Evolutionary conservation across 352 stramenopile species (phyloP), one percentile per base, ranked within the genome.

Genomic region (Elongisporangium anandrum): DNA sequence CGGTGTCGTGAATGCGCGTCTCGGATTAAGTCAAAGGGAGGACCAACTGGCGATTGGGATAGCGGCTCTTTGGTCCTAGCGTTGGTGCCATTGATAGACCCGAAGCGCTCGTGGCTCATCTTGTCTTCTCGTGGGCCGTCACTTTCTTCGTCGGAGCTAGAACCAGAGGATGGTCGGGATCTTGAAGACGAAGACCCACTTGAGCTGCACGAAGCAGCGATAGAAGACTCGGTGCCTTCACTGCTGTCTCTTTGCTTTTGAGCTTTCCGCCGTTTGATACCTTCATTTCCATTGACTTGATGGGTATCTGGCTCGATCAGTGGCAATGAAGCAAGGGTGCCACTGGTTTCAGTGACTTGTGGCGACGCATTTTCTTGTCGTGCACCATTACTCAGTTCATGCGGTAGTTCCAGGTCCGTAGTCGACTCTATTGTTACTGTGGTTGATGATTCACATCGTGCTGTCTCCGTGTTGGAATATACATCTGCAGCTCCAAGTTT

Each of bases 131-230:
- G 9, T 41, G 29, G 13, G 29, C 9, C 9, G 29, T 13, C 29
- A 15, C 29, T 41, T 15, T 41, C 29, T 41, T 8, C 29, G 29
- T 15, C 13, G 29, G 29, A 41, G 13, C 29, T 41, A 41, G 64
- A 64, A 8, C 47, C 50, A n/a, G 61, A 70, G 34, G 41, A 70
- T 12, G 53, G 66, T 21, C 53, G 61, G 0, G 60, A 73, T 6
- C 52, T 68, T 2, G 64, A 73, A 19, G 29, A 57, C 4, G 49
- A 57, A 17, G 53, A 57, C 10, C 9, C 15, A 10, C 45, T 58
- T 10, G 29, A 52, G 7, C 49, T 16, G 15, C 19, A 59, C 0
- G 51, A 67, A n/a, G 50, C 59, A 0, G 50, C 66, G 20, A 50
- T 56, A 16, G 60, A 58, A 54, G 47, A 23, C 15, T 61, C 34